A percentile compares a stretch with the other conserved stretches of the same genome.
Evolutionary conservation across 2,329 filamentous ascomycete genomes (phyloP).

Genomic region (Aureobasidium musti): DNA sequence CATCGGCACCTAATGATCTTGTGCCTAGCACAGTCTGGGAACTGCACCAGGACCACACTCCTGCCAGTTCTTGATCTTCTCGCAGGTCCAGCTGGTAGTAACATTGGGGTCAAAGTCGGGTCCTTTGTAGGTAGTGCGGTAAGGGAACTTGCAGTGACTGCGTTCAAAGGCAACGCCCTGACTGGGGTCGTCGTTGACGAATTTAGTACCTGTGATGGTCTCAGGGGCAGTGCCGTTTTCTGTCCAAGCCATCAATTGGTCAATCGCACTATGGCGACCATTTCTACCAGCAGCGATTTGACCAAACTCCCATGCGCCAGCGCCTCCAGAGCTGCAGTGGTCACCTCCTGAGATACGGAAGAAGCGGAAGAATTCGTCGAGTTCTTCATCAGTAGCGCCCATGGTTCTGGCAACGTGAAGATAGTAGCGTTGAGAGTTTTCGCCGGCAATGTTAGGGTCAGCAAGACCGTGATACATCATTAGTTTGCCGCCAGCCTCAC

Average conservation of each 20-base stretch:
- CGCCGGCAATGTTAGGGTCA: constrained; percentile 50
- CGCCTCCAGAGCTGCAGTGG: constrained; percentile 54
- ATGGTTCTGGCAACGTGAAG: constrained; percentile 48
- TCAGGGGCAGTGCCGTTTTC: constrained; percentile 40
- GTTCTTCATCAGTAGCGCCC: constrained; percentile 33
- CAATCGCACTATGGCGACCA: constrained; percentile 50
- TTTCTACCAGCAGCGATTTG: constrained; percentile 38
- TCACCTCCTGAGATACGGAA: constrained; percentile 57
- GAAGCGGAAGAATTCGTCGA: constrained; percentile 51
- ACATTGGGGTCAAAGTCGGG: constrained; percentile 37
- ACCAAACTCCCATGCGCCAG: constrained; percentile 49
- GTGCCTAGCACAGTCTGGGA: constrained; percentile 26
- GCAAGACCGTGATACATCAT: constrained; percentile 48
- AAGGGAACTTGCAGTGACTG: constrained; percentile 44
- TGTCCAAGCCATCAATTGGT: constrained; percentile 48
- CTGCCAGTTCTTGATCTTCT: constrained; percentile 30
- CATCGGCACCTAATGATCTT: no score
- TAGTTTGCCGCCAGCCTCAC: constrained; percentile 48
- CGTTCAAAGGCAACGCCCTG: constrained; percentile 47
- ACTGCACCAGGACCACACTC: constrained; percentile 28
- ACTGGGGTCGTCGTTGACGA: constrained; percentile 42
- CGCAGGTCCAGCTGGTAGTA: constrained; percentile 36
- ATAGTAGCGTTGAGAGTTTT: constrained; percentile 53
- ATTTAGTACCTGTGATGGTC: constrained; percentile 46
- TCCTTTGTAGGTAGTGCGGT: constrained; percentile 33